phyloP scores from a whole-genome alignment of 768 basidiomycete genomes.

The Tulasnella sp. region DNA sequence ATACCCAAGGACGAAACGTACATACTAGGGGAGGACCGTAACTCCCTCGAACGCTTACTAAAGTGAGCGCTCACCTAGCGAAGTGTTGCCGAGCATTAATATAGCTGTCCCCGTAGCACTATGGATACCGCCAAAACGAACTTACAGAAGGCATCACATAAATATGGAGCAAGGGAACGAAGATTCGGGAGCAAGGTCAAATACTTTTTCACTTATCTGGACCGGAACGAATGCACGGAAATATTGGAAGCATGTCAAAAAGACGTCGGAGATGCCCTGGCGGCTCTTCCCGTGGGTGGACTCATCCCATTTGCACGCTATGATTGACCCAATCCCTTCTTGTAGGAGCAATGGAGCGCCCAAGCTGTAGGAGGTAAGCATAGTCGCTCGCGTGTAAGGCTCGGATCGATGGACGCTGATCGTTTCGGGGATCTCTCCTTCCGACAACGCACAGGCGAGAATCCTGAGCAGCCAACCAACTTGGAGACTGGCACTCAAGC shows the following conservation, averaged over 20 bases:
- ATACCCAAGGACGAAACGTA: not conserved
- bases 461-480: not conserved
- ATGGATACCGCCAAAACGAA: not conserved
- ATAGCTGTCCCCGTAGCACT: not conserved
- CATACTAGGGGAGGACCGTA: not conserved
- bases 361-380: not conserved
- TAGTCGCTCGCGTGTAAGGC: not conserved
- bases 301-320: not conserved
- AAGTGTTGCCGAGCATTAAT: not conserved
- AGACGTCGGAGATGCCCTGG: not conserved
- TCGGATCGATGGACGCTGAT: too few relatives aligned
- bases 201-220: not conserved
- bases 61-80: not conserved
- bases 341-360: not conserved
- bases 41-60: not conserved
- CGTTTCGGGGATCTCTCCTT: too few relatives aligned
- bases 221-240: not conserved
- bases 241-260: not conserved
- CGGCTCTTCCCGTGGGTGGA: not conserved
- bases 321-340: not conserved
- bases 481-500: not conserved
- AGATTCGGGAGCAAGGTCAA: not conserved
- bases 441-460: too few relatives aligned
- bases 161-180: not conserved
- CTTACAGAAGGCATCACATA: not conserved